Conservation (phyloP, 2,329 filamentous ascomycete species). For the Fusarium humuli region DNA sequence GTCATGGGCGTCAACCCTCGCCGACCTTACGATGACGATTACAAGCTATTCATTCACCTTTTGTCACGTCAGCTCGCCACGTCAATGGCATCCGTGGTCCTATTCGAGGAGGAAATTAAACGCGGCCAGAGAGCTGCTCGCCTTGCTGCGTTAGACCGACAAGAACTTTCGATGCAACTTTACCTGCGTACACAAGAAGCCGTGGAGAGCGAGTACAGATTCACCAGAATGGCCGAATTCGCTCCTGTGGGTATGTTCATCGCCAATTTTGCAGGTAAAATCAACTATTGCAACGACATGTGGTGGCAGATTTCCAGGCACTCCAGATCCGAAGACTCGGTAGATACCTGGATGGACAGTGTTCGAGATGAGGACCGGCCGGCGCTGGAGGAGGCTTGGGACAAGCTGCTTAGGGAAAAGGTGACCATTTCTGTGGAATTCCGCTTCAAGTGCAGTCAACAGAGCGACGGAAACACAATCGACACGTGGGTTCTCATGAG, state of each 20-base stretch:
- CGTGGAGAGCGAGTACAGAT: slow-evolving; percentile 78
- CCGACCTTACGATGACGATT: slow-evolving; percentile 83
- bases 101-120: slow-evolving; percentile 86
- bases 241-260: slow-evolving; percentile 89
- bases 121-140: slow-evolving; percentile 79
- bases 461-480: slow-evolving; percentile 68
- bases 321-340: slow-evolving; percentile 66
- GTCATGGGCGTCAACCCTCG: slow-evolving; percentile 83
- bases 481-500: slow-evolving; percentile 84
- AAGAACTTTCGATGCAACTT: slow-evolving; percentile 81
- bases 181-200: slow-evolving; percentile 72
- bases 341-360: slow-evolving; percentile 77
- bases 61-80: slow-evolving; percentile 81
- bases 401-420: slow-evolving; percentile 69
- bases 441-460: slow-evolving; percentile 76
- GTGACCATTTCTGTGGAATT: slow-evolving; percentile 77
- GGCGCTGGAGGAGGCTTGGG: slow-evolving; percentile 71
- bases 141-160: slow-evolving; percentile 79
- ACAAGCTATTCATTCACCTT: slow-evolving; percentile 80
- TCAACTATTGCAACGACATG: slow-evolving; percentile 85
- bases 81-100: slow-evolving; percentile 81
- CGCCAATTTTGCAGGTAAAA: slow-evolving; percentile 75
- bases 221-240: slow-evolving; percentile 86
- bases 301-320: slow-evolving; percentile 79
- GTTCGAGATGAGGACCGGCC: slow-evolving; percentile 74